Base-by-base conservation (phyloP, 1,284 basidiomycete species). In the Kalmanozyma brasiliensis region DNA sequence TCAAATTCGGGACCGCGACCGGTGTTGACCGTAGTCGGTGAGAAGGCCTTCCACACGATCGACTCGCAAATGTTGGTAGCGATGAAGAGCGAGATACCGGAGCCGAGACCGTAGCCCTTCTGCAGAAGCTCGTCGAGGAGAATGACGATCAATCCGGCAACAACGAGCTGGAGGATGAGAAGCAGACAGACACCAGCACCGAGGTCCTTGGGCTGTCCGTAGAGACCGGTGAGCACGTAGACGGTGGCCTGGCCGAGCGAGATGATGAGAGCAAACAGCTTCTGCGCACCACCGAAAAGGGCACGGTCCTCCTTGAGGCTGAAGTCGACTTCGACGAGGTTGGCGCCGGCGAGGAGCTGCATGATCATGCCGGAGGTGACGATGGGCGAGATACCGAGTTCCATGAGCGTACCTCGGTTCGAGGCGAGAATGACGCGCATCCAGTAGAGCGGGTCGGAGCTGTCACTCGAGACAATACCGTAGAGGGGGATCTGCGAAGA, bases 41-140 rank as follows among this genome's bases (percentile, higher is more conserved):
- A 95, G 85, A 98, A 98, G 2, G 94, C 95, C 84, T 98, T 98
- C 95, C 95, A 98, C 79, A 98, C 89, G 85, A 98, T 98, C 62
- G 91, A 92, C 84, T 98, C 95, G 85, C 96, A 98, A 76, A 98
- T 97, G 87, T 98, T 98, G 85, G 95, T 98, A 5, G 95, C 95
- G 77, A 98, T 97, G 87, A 98, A 98, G 67, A 98, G 90, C 58
- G 94, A 96, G 84, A 98, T 97, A 79, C 95, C 95, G 2, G 93
- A 96, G 56, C 95, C 95, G 61, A 98, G 91, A 83, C 95, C 95
- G 84, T 98, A 98, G 52, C 95, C 95, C 84, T 98, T 98, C 82
- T 97, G 94, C 63, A 98, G 90, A 59, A 98, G 91, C 84, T 98
- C 95, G 82, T 98, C 95, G 76, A 98, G 91, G 67, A 98, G 89